A percentile compares a stretch with the other conserved stretches of the same genome.
Conservation (phyloP, 2,329 filamentous ascomycete genomes). For the Xenoacremonium recifei region DNA sequence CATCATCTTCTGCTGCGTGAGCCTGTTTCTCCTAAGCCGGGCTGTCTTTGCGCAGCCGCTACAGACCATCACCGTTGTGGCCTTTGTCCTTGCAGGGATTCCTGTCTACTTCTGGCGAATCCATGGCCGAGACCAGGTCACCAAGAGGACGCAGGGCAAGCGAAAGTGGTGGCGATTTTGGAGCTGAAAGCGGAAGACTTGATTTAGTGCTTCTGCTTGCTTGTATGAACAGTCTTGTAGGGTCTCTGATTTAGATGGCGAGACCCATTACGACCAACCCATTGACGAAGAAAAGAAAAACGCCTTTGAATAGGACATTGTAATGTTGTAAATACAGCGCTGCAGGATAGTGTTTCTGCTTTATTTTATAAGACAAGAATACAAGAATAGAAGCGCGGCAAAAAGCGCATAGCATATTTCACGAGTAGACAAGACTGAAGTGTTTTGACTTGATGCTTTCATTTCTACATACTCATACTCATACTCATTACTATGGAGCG, state of each 20-base stretch:
- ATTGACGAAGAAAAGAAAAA: no score
- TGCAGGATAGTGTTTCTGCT: background rate
- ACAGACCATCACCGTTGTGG: slow-evolving; percentile 84
- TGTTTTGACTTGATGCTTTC: background rate
- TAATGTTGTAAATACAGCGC: background rate
- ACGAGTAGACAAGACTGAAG: no score
- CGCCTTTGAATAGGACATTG: no score
- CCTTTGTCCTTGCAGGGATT: slow-evolving; percentile 79
- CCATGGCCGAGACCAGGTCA: slow-evolving; percentile 57
- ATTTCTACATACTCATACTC: background rate
- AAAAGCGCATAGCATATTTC: background rate
- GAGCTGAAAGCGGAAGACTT: slow-evolving; percentile 36
- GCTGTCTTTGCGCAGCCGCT: slow-evolving; percentile 88
- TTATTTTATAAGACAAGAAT: background rate
- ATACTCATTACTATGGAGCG: background rate
- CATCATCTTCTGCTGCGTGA: slow-evolving; percentile 98
- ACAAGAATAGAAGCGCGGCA: background rate
- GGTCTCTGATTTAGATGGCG: background rate
- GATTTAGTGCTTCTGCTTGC: no score
- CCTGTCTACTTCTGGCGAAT: slow-evolving; percentile 90
- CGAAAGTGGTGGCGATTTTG: slow-evolving; percentile 60
- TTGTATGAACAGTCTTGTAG: background rate
- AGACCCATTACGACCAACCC: background rate
- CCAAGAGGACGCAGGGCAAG: slow-evolving; percentile 37
- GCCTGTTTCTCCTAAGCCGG: slow-evolving; percentile 82